Evolutionary conservation across 495 filamentous ascomycete genomes (phyloP).

Genomic region (Xylaria telfairii): DNA sequence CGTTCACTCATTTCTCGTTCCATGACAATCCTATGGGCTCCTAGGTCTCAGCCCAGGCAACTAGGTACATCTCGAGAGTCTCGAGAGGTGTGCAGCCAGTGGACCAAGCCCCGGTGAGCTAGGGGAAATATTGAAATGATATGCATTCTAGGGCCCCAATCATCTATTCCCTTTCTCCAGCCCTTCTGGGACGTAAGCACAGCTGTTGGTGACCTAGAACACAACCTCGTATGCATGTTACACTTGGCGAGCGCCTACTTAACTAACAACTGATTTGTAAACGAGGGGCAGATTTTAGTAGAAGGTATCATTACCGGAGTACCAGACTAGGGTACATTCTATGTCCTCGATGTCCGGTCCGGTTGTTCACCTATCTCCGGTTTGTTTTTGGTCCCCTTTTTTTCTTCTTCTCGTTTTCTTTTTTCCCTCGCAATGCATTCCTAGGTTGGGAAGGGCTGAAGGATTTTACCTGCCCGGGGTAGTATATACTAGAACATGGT

Average conservation of each 20-base stretch:
- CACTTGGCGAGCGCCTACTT: background rate
- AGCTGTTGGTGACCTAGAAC: background rate
- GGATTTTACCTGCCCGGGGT: background rate
- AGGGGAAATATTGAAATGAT: background rate
- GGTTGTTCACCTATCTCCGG: background rate
- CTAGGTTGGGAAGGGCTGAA: background rate
- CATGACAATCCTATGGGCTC: background rate
- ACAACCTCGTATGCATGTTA: background rate
- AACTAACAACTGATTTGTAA: background rate
- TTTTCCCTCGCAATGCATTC: background rate
- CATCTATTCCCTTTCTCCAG: background rate
- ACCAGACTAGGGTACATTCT: background rate
- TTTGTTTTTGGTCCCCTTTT: too few relatives aligned
- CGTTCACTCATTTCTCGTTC: background rate
- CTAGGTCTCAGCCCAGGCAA: background rate
- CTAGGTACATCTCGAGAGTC: too few relatives aligned
- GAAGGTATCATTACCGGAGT: background rate
- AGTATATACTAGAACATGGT: background rate
- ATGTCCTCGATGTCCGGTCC: background rate
- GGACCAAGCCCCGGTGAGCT: background rate
- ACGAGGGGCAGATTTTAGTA: background rate
- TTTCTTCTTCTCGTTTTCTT: too few relatives aligned
- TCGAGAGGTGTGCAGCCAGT: background rate
- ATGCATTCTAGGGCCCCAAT: background rate
- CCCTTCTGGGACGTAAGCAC: constrained; percentile 3